Evolutionary conservation across 495 filamentous ascomycete genomes (phyloP).

Genomic region (Penicillium verhagenii): DNA sequence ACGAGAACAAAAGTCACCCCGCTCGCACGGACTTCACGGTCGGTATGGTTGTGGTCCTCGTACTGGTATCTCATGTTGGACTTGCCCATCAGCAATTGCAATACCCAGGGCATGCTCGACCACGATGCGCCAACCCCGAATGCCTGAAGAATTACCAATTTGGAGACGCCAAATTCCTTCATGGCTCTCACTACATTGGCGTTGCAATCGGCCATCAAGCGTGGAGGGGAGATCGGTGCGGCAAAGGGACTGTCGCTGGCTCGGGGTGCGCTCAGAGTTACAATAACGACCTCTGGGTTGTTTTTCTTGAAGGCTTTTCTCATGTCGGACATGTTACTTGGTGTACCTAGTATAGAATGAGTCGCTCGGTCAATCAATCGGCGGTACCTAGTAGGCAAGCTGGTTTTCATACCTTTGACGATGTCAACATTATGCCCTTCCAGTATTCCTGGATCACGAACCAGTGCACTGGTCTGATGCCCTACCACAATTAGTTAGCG

Average conservation of each 20-base stretch:
- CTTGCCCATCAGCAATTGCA: constrained; percentile 40
- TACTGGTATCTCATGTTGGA: constrained; percentile 47
- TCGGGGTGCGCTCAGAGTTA: constrained; percentile 45
- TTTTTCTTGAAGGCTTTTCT: constrained; percentile 28
- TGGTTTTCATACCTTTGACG: constrained; percentile 22
- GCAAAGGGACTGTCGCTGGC: constrained; percentile 46
- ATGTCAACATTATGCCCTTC: constrained; percentile 10
- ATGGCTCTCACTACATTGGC: constrained; percentile 41
- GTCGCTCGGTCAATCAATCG: not conserved
- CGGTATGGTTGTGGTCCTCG: constrained; percentile 43
- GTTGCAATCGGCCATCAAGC: constrained; percentile 45
- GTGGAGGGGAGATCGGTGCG: constrained; percentile 39
- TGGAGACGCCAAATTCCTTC: constrained; percentile 36
- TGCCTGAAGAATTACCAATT: constrained; percentile 45
- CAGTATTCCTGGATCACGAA: constrained; percentile 17
- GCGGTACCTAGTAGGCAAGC: not conserved
- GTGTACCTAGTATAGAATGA: too few relatives aligned
- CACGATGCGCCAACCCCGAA: constrained; percentile 48
- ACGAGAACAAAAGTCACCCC: constrained; percentile 45
- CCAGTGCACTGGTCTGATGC: constrained; percentile 22
- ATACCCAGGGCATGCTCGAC: constrained; percentile 39
- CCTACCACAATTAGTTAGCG: not conserved
- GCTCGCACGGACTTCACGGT: constrained; percentile 37
- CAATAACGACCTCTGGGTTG: constrained; percentile 38
- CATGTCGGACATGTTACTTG: constrained; percentile 38